Evolutionary conservation across 257 asterid genomes (phyloP).

Genomic region (Osmanthus fragrans): DNA sequence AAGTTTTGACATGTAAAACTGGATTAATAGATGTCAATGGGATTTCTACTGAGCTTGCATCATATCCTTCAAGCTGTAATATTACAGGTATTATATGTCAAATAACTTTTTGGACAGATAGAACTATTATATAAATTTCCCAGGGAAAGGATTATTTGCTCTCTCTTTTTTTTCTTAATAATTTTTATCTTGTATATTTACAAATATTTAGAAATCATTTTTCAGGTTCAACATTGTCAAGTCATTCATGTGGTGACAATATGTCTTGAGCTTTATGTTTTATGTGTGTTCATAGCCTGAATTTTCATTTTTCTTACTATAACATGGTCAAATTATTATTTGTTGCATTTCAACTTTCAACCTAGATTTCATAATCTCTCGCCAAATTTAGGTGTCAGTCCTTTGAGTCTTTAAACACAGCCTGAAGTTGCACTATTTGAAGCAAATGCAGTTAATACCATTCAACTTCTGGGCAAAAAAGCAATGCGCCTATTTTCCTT

Average conservation of each 20-base stretch:
- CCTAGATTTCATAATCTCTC: not conserved
- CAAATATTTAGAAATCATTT: not conserved
- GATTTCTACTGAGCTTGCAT: conserved; percentile 40
- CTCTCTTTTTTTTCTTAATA: not conserved
- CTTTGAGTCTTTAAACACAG: not conserved
- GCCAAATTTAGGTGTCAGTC: not conserved
- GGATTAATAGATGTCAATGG: conserved; percentile 50
- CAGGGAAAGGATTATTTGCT: not conserved
- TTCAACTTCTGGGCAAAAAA: not conserved
- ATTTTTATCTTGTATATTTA: not conserved
- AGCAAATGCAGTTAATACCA: not conserved
- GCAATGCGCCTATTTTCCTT: not conserved
- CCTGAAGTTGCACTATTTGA: not conserved
- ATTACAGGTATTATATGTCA: conserved; percentile 45
- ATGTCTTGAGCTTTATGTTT: not conserved
- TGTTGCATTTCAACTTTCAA: not conserved
- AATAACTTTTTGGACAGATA: conserved; percentile 5
- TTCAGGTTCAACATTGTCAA: not conserved
- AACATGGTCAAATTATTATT: not conserved
- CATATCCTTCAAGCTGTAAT: conserved; percentile 45
- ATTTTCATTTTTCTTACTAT: not conserved
- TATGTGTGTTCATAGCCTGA: not conserved
- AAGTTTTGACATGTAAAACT: conserved; percentile 41
- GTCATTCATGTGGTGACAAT: not conserved
- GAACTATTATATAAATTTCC: not conserved